Evolutionary conservation across 257 asterid genomes (phyloP), one percentile per base, ranked within the genome.

Genomic region (Anisodus acutangulus): DNA sequence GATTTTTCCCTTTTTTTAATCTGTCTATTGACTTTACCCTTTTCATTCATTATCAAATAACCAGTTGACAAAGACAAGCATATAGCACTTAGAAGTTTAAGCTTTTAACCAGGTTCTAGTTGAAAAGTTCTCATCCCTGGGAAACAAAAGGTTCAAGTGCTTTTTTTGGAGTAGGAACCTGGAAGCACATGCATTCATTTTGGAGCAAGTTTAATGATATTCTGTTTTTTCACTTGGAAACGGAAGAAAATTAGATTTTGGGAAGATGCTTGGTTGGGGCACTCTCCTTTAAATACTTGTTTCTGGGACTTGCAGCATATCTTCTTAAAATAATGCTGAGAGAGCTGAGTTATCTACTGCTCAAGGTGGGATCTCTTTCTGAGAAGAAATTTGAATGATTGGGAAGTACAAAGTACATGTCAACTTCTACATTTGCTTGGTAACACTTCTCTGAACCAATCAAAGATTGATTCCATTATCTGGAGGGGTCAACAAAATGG

Each of bases 351-450:
- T 63, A 12, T 26, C 41, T 72, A 71, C 41, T 72, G 80, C 58
- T 72, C n/a, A 72, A 72, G 11, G 35, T 11, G 80, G 80, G 59
- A 45, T 45, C 59, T 9, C 58, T 45, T 67, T 71, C 58, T 45
- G 17, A 71, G 58, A 71, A 43, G 79, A 71, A 71, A 43, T 58
- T 71, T 43, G 57, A 41, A 45, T 43, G 57, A 71, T 43, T 70
- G 35, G 31, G 15, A 41, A 69, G 54, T 69, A 41, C 31, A 41
- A 69, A 16, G 55, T 70, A 41, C 79, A 17, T 41, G 79, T 70
- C 55, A 70, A 70, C 54, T 70, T 70, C 55, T 70, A 41, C 54
- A 69, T 69, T 67, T 69, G 7, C 78, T 39, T 70, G 51, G 12
- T 41, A 69, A 41, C 7, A 69, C 78, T 39, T 43, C 15, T n/a